Conservation (phyloP, 345 rosid genomes). For the Lepidium aucheri region DNA sequence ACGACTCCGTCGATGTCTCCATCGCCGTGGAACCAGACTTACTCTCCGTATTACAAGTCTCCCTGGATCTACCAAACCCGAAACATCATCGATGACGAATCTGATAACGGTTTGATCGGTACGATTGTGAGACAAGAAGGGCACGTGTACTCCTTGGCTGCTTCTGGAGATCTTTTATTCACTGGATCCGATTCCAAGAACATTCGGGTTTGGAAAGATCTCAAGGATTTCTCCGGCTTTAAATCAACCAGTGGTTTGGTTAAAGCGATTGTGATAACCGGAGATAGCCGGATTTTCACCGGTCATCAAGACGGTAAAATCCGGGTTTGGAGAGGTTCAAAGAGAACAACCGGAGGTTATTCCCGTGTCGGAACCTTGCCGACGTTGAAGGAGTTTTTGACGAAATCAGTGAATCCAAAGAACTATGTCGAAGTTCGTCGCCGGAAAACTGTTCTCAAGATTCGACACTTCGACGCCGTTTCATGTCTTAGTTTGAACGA, state of each 20-base stretch:
- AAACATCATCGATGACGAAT: constrained; percentile 6
- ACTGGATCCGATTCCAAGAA: constrained; percentile 70
- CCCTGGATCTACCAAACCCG: constrained; percentile 31
- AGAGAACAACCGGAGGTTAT: constrained; percentile 26
- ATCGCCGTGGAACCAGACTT: constrained; percentile 57
- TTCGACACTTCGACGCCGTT: constrained; percentile 56
- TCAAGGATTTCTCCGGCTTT: constrained; percentile 48
- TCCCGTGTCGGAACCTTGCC: constrained; percentile 49
- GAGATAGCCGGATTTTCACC: constrained; percentile 42
- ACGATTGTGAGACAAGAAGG: constrained; percentile 62
- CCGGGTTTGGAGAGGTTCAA: constrained; percentile 50
- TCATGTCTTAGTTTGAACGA: constrained; percentile 51
- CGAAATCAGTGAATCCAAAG: constrained; percentile 46
- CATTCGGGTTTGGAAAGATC: constrained; percentile 61
- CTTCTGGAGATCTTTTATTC: constrained; percentile 46
- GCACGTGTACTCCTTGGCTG: constrained; percentile 58
- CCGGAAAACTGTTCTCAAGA: constrained; percentile 38
- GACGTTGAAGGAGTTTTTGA: constrained; percentile 37
- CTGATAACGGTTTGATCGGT: constrained; percentile 37
- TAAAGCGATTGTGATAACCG: constrained; percentile 35
- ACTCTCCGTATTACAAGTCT: constrained; percentile 39
- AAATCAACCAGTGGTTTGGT: constrained; percentile 56
- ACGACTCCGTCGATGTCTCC: constrained; percentile 41
- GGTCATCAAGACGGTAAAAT: constrained; percentile 73
- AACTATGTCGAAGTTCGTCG: constrained; percentile 55